phyloP scores from a whole-genome alignment of 306 rosid genomes.

The Acacia crassicarpa region DNA sequence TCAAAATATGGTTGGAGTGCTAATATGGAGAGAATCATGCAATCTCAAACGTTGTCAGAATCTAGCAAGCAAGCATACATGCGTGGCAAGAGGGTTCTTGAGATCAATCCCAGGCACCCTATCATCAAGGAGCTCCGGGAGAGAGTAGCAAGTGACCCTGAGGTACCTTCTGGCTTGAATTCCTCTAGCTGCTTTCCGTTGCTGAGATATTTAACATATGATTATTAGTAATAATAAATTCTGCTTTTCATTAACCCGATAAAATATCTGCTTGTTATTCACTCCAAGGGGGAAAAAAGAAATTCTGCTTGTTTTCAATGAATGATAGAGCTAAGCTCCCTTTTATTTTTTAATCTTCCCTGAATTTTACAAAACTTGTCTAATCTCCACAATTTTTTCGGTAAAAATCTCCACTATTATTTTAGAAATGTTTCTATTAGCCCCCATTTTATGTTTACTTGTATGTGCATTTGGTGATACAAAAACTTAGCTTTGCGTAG shows the following conservation, averaged over 20 bases:
- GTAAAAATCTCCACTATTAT: background rate
- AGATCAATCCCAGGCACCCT: slow-evolving; percentile 98
- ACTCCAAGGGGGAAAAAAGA: background rate
- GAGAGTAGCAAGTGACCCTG: slow-evolving; percentile 79
- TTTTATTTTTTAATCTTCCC: background rate
- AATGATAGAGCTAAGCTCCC: slow-evolving; percentile 25
- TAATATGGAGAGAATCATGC: slow-evolving; percentile 98
- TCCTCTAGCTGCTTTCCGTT: background rate
- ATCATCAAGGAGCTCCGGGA: slow-evolving; percentile 95
- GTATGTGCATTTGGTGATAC: background rate
- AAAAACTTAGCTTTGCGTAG: background rate
- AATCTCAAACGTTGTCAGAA: slow-evolving; percentile 89
- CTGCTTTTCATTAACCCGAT: background rate
- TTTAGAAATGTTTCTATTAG: background rate
- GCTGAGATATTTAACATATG: background rate
- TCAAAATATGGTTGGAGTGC: slow-evolving; percentile 99
- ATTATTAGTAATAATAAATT: background rate
- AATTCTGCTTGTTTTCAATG: background rate
- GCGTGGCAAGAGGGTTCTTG: slow-evolving; percentile 98
- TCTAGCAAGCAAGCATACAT: slow-evolving; percentile 93
- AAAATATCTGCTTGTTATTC: background rate
- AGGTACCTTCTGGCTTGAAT: slow-evolving; percentile 51
- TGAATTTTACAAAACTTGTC: background rate
- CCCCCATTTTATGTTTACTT: background rate
- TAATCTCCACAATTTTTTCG: background rate